A percentile compares a stretch with the other conserved stretches of the same genome.
Evolutionary conservation across 2,329 filamentous ascomycete genomes (phyloP).

Genomic region (Paracorniculantispora psalliotae): DNA sequence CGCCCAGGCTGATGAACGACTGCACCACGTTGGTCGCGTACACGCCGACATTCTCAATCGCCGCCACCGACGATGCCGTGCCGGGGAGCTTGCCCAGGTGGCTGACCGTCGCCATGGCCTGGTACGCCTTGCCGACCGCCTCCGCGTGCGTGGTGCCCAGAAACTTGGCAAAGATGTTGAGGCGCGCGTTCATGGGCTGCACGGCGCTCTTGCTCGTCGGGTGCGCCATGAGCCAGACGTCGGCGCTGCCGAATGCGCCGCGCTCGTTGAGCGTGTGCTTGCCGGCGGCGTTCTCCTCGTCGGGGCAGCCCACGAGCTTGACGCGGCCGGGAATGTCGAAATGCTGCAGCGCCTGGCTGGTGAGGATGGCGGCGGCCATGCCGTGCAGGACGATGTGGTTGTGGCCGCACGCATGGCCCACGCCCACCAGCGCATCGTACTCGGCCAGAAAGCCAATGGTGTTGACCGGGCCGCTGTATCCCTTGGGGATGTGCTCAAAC

Average conservation of each 20-base stretch:
- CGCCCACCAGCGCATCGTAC: conserved; percentile 16
- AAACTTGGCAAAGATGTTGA: conserved; percentile 17
- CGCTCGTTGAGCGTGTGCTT: conserved; percentile 17
- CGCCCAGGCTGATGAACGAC: conserved; percentile 14
- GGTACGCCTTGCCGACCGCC: conserved; percentile 16
- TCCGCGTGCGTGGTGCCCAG: conserved; percentile 14
- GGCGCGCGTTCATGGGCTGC: conserved; percentile 18
- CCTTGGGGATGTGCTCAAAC: conserved; percentile 13
- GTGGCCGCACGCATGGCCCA: conserved; percentile 18
- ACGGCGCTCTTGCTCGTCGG: conserved; percentile 15
- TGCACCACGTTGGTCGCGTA: conserved; percentile 18
- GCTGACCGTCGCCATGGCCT: conserved; percentile 13
- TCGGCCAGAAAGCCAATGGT: conserved; percentile 17
- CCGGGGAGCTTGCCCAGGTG: conserved; percentile 12
- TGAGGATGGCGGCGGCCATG: conserved; percentile 15
- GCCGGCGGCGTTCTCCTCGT: conserved; percentile 19
- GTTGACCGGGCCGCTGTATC: conserved; percentile 8
- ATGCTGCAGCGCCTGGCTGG: conserved; percentile 14
- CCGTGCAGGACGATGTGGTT: conserved; percentile 18
- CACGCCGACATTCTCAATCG: conserved; percentile 17
- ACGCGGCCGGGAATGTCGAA: conserved; percentile 16
- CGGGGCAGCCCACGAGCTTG: conserved; percentile 14
- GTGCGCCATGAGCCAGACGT: conserved; percentile 19
- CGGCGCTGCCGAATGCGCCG: conserved; percentile 15
- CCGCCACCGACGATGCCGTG: conserved; percentile 13